Evolutionary conservation across 2,329 filamentous ascomycete species (phyloP).

Genomic region (Coleophoma cylindrospora): DNA sequence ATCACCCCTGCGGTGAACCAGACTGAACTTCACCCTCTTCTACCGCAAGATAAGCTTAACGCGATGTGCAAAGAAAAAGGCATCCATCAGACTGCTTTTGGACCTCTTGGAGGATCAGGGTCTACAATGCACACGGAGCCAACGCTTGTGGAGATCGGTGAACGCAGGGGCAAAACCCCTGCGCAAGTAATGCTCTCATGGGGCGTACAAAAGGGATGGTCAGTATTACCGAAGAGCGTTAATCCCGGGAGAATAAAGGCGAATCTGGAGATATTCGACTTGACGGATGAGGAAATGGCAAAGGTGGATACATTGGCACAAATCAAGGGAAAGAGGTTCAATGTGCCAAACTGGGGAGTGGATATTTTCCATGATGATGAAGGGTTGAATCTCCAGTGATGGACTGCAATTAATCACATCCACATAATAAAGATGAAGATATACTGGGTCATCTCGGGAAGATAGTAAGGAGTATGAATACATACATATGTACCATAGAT

Average conservation of each 20-base stretch:
- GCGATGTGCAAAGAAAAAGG: conserved; percentile 38
- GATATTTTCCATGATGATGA: conserved; percentile 2
- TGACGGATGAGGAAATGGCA: not conserved
- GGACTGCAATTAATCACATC: not conserved
- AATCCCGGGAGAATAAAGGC: conserved; percentile 64
- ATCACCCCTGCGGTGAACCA: conserved; percentile 52
- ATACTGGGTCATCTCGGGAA: too few species aligned
- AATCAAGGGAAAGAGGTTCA: conserved; percentile 1
- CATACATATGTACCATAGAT: too few species aligned
- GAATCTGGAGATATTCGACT: conserved; percentile 51
- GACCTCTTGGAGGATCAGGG: conserved; percentile 23
- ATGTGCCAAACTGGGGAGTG: not conserved
- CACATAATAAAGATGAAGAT: too few species aligned
- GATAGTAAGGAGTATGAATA: too few species aligned
- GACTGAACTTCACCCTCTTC: conserved; percentile 44
- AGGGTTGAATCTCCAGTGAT: not conserved
- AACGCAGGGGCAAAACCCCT: conserved; percentile 28
- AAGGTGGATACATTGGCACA: not conserved
- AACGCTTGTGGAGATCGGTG: conserved; percentile 38
- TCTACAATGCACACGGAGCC: conserved; percentile 42
- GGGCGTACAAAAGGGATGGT: conserved; percentile 66
- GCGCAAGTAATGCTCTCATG: conserved; percentile 67
- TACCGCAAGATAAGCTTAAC: conserved; percentile 43
- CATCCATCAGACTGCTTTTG: conserved; percentile 44
- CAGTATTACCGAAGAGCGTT: conserved; percentile 77